These are phyloP conservation scores for Thuja plicata DNA, from an alignment of 83 land plant species.

Conservation along the genomic window DNA sequence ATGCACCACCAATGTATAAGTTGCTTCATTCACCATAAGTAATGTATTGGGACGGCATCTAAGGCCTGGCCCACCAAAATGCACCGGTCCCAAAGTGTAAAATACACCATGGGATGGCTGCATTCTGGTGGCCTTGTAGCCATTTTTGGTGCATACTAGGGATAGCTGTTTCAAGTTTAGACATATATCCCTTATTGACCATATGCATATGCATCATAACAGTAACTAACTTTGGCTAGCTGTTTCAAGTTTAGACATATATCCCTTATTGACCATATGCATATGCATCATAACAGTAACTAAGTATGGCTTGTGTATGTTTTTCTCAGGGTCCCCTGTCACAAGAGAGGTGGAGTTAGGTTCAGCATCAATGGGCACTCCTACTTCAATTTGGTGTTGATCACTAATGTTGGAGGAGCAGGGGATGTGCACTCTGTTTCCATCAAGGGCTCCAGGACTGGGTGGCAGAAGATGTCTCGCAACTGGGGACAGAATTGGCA, in stretches of 20 bases:
- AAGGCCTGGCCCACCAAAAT: too few relatives aligned
- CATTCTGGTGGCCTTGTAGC: too few relatives aligned
- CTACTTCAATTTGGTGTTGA: slow-evolving; percentile 27
- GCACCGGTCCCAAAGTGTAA: too few relatives aligned
- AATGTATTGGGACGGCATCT: too few relatives aligned
- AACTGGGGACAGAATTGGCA: slow-evolving; percentile 28
- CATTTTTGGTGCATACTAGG: too few relatives aligned
- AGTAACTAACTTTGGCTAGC: background rate
- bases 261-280: background rate
- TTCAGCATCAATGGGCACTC: slow-evolving; percentile 30
- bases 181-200: background rate
- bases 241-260: background rate
- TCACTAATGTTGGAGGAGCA: slow-evolving; percentile 29
- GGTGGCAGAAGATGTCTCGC: slow-evolving; percentile 25
- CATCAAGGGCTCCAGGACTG: slow-evolving; percentile 24
- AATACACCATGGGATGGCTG: too few relatives aligned
- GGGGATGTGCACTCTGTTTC: slow-evolving; percentile 27
- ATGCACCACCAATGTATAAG: too few relatives aligned
- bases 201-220: background rate
- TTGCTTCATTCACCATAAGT: too few relatives aligned
- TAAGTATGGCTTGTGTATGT: background rate
- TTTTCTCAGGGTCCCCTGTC: slow-evolving; percentile 19
- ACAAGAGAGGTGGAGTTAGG: slow-evolving; percentile 25
- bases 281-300: background rate
- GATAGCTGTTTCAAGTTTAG: too few relatives aligned